Base-by-base conservation (phyloP, 2,329 filamentous ascomycete genomes). In the Rhynchosporium agropyri region DNA sequence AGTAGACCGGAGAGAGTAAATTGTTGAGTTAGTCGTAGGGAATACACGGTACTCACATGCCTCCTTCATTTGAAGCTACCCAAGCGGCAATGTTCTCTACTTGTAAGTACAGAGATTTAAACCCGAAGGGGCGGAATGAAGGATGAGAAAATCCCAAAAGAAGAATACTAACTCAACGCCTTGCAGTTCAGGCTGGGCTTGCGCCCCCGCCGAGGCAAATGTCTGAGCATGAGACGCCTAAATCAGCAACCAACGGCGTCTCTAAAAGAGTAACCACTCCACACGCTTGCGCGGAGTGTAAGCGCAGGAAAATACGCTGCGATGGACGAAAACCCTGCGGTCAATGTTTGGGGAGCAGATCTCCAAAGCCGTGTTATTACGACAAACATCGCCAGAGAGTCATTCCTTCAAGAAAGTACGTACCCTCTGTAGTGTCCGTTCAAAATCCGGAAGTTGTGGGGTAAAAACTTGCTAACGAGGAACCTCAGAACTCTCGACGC, bases 261-360 rank as follows among this genome's bases (percentile, higher is more conserved):
- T 74, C 77, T 54, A 82, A 83, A 74, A 79, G 82, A 67, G 82
- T 83, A 70, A 84, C 82, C 42, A 84, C 81, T 63, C 80, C 81
- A 31, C 82, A 89, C 71, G 89, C 89, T 43, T 92, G 89, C 74
- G 87, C 89, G 54, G 89, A 90, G 70, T 92, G 90, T 77, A 88
- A 92, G 73, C 83, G 90, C 69, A 84, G 90, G 65, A 95, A 94
- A 76, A 94, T 94, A 38, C 88, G 91, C 67, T 95, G 91, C 73
- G 90, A 93, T 77, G 91, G 91, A 60, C 84, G 88, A 68, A 88
- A 91, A 72, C 91, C 91, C 10, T 95, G 91, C 73, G 89, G 90
- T 43, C 90, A 92, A 74, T 95, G 91, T 74, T 83, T 90, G 63
- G 92, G 90, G 75, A 93, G 91, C 74, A 86, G 91, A 62, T 89